Conservation (phyloP, 768 basidiomycete species). For the Lentinus brumalis region DNA sequence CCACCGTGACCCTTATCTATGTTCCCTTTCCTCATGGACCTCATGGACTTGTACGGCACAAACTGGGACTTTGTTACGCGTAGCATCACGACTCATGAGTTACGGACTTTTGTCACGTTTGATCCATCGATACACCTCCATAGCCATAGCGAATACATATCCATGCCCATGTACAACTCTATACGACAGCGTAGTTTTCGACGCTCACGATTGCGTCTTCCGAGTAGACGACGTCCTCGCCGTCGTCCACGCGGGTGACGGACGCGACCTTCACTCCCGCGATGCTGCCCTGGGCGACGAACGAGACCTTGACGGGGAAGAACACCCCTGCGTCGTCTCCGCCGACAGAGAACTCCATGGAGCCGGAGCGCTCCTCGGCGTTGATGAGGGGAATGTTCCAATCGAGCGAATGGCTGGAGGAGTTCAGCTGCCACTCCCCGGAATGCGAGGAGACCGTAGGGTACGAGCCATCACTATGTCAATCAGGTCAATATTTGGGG, state of each 20-base stretch:
- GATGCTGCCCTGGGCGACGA: slow-evolving; percentile 79
- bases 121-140: slow-evolving; percentile 16
- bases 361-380: slow-evolving; percentile 68
- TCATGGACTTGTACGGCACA: slow-evolving; percentile 6
- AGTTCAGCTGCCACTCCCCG: slow-evolving; percentile 83
- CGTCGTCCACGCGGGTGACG: slow-evolving; percentile 54
- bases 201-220: slow-evolving; percentile 52
- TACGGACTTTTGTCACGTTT: neutral
- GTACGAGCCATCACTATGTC: slow-evolving; percentile 71
- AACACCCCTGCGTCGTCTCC: slow-evolving; percentile 83
- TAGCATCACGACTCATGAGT: neutral
- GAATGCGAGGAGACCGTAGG: slow-evolving; percentile 78
- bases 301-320: slow-evolving; percentile 89
- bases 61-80: slow-evolving; percentile 14
- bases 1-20: neutral
- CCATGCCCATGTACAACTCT: slow-evolving; percentile 6
- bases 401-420: slow-evolving; percentile 75
- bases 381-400: slow-evolving; percentile 81
- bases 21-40: neutral
- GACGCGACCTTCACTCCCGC: slow-evolving; percentile 70
- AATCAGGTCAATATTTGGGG: slow-evolving; percentile 1
- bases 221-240: slow-evolving; percentile 53
- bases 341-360: slow-evolving; percentile 86
- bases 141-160: slow-evolving; percentile 16
- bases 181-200: slow-evolving; percentile 41